phyloP scores from a whole-genome alignment of 768 basidiomycete species.

The Lactarius psammicola region DNA sequence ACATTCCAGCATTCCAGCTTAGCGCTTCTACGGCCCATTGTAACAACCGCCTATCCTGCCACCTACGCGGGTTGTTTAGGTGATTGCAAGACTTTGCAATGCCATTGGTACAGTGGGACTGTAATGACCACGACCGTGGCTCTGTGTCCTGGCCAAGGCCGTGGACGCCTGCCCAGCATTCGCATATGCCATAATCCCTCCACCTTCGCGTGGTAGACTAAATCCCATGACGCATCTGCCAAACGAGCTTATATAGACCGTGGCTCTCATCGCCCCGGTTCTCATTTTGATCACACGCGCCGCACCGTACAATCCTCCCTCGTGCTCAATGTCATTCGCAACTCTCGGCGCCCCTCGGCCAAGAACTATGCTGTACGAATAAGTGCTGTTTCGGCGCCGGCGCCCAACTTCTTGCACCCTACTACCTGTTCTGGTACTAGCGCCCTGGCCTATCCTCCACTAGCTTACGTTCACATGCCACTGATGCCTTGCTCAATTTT shows the following conservation, averaged over 20 bases:
- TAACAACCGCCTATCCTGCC: neutral
- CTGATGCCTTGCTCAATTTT: neutral
- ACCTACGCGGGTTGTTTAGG: neutral
- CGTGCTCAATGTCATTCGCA: neutral
- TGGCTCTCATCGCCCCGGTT: neutral
- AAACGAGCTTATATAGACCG: neutral
- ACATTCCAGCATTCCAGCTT: neutral
- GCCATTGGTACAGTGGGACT: neutral
- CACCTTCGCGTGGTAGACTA: neutral
- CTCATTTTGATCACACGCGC: neutral
- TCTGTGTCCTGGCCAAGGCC: too few species aligned
- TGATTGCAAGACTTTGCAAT: too few species aligned
- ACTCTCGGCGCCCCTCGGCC: neutral
- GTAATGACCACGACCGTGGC: neutral
- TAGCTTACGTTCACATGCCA: neutral
- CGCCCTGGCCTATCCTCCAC: neutral
- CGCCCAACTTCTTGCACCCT: neutral
- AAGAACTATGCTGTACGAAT: neutral
- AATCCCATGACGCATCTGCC: neutral
- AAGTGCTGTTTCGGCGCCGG: neutral
- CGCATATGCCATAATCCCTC: neutral
- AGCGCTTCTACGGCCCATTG: neutral
- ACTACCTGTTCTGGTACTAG: neutral
- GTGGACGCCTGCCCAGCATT: neutral
- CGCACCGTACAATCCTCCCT: constrained; percentile 8